Evolutionary conservation across 1,284 basidiomycete genomes (phyloP).

Genomic region (Ceratobasidium sp.): DNA sequence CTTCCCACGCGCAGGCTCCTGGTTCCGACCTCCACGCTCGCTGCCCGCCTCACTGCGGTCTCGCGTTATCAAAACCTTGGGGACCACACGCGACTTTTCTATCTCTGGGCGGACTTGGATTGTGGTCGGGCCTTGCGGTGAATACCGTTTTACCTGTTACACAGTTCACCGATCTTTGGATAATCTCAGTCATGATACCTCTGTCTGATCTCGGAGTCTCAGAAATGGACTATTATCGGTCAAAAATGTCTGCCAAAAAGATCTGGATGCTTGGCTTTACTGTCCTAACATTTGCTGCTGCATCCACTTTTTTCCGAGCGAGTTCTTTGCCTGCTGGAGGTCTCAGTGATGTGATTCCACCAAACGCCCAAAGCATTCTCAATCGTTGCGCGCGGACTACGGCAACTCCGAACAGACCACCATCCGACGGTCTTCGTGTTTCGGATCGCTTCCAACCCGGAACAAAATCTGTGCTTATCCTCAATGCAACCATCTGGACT

Average conservation of each 20-base stretch:
- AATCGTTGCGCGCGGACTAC: not conserved
- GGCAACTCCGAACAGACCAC: not conserved
- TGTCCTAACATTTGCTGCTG: not conserved
- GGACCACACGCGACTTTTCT: not conserved
- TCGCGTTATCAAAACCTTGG: no score
- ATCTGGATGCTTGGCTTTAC: not conserved
- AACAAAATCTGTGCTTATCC: constrained; percentile 74
- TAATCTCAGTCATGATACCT: not conserved
- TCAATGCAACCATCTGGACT: constrained; percentile 85
- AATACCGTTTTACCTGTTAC: no score
- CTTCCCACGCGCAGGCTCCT: no score
- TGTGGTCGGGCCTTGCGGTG: not conserved
- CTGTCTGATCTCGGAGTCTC: not conserved
- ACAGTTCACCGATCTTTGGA: not conserved
- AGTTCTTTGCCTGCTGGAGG: not conserved
- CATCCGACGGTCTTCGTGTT: constrained; percentile 60
- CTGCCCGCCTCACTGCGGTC: no score
- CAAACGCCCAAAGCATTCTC: constrained; percentile 18
- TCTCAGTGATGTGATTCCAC: not conserved
- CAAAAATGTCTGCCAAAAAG: not conserved
- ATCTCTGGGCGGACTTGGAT: not conserved
- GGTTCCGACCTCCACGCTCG: no score
- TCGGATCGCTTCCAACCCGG: constrained; percentile 80
- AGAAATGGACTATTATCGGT: not conserved
- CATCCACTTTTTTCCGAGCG: not conserved